Conservation (phyloP, 1,139 yeast genomes). For the Protomyces lactucae-debilis region DNA sequence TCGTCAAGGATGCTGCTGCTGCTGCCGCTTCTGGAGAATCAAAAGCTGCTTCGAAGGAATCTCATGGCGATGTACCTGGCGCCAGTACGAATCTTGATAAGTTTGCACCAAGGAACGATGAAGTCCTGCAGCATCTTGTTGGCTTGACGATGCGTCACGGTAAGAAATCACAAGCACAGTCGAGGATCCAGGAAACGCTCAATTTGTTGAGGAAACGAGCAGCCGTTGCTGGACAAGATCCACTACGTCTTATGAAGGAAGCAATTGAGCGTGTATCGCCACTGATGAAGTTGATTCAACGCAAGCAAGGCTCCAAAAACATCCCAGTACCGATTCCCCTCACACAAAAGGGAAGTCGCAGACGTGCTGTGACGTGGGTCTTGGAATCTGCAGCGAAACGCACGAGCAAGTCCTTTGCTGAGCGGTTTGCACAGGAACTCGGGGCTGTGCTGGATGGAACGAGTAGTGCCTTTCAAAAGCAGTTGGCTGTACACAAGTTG, state of each 20-base stretch:
- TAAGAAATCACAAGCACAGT: slow-evolving; percentile 75
- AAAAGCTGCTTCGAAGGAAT: background rate
- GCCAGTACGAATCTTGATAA: slow-evolving; percentile 19
- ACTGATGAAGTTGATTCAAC: slow-evolving; percentile 54
- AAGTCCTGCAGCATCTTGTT: slow-evolving; percentile 68
- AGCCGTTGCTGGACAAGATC: slow-evolving; percentile 57
- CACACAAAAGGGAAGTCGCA: slow-evolving; percentile 71
- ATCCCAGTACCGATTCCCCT: slow-evolving; percentile 75
- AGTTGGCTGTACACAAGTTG: slow-evolving; percentile 23
- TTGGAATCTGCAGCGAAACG: slow-evolving; percentile 31
- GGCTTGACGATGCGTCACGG: slow-evolving; percentile 93
- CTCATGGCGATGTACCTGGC: slow-evolving; percentile 5
- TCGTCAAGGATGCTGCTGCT: slow-evolving; percentile 30
- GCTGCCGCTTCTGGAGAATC: background rate
- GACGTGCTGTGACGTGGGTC: slow-evolving; percentile 88
- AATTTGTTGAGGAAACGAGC: slow-evolving; percentile 47
- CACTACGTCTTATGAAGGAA: slow-evolving; percentile 66
- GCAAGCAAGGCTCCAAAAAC: slow-evolving; percentile 30
- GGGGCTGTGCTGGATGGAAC: slow-evolving; percentile 29
- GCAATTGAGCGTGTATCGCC: slow-evolving; percentile 84
- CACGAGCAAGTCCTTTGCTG: slow-evolving; percentile 20
- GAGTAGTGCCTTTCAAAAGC: slow-evolving; percentile 24
- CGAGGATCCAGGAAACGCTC: slow-evolving; percentile 66
- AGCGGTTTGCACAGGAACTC: slow-evolving; percentile 29
- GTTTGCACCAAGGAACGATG: slow-evolving; percentile 49